Evolutionary conservation across 176 grass and related monocot species (phyloP), one percentile per base, ranked within the genome.

Genomic region (Rhynchospora tenuis): DNA sequence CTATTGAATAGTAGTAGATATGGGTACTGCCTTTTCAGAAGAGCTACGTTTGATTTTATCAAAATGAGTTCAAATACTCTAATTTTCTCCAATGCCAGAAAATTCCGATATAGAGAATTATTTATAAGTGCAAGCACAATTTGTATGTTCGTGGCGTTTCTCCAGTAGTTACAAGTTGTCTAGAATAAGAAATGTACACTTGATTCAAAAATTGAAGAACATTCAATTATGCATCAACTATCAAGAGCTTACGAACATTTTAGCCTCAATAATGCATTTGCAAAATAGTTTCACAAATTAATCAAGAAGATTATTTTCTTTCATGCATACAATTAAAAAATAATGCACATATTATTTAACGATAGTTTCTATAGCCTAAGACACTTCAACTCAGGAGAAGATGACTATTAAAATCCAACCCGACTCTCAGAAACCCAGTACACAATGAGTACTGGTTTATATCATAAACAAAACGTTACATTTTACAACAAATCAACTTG

Each of bases 401-500:
- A 76, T 29, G 8, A 9, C 2, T 23, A 61, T 24, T 29, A 16
- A 74, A 76, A 31, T 31, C 20, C 50, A 56, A 56, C 26, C 23
- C 56, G 50, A 24, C 24, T 77, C 50, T 55, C 51, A 56, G 6
- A 77, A 77, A 54, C 54, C 73, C 73, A 77, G 50, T 56, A 33
- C 12, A 56, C 26, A 31, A 54, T 77, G 24, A 56, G 26, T 22
- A 55, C 15, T 31, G 26, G 48, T 77, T 11, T 56, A 50, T 74
- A 31, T 31, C 50, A 56, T 31, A 77, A 77, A 77, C 12, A 56
- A 56, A 16, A 13, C 13, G 17, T 56, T 31, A 56, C 73, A 77
- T 55, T 77, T 77, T 77, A 77, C 51, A 77, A 29, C 47, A 76
- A 76, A 76, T 23, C 54, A 55, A 55, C 23, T 54, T 77, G 55